These are phyloP conservation scores for Trichoderma gamsii DNA, from an alignment of 495 filamentous ascomycete genomes.

Conservation along the genomic window DNA sequence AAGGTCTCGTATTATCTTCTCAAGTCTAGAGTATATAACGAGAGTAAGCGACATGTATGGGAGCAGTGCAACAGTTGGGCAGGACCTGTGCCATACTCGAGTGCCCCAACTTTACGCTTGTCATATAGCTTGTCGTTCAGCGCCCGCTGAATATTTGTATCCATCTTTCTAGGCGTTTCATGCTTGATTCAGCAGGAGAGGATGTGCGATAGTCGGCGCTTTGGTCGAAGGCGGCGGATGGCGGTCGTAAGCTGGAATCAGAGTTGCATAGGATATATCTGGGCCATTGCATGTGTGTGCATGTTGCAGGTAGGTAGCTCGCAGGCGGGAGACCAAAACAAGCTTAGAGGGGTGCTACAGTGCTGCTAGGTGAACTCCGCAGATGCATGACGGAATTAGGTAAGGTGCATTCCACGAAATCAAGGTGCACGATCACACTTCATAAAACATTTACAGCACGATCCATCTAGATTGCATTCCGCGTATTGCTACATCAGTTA, in stretches of 20 bases:
- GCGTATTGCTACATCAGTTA: no score
- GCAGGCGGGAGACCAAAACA: no score
- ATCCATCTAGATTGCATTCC: no score
- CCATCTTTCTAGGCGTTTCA: slow-evolving; percentile 51
- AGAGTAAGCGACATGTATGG: slow-evolving; percentile 1
- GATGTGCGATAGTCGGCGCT: not conserved
- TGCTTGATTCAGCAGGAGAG: not conserved
- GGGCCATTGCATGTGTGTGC: not conserved
- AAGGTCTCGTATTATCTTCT: slow-evolving; percentile 83
- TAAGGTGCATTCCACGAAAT: no score
- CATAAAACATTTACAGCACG: no score
- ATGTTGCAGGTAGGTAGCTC: not conserved
- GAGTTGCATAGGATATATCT: not conserved
- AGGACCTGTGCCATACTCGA: slow-evolving; percentile 66
- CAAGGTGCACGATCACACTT: no score
- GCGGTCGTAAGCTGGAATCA: not conserved
- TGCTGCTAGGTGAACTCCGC: no score
- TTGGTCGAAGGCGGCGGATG: not conserved
- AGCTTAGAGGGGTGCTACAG: no score
- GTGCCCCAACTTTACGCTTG: slow-evolving; percentile 88
- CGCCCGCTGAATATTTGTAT: slow-evolving; percentile 77
- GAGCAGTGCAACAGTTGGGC: not conserved
- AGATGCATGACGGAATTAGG: no score
- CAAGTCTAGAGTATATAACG: slow-evolving; percentile 53
- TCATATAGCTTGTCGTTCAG: slow-evolving; percentile 99